These are phyloP conservation scores for Podaxis sp. DNA, from an alignment of 768 basidiomycete species.

Conservation along the genomic window DNA sequence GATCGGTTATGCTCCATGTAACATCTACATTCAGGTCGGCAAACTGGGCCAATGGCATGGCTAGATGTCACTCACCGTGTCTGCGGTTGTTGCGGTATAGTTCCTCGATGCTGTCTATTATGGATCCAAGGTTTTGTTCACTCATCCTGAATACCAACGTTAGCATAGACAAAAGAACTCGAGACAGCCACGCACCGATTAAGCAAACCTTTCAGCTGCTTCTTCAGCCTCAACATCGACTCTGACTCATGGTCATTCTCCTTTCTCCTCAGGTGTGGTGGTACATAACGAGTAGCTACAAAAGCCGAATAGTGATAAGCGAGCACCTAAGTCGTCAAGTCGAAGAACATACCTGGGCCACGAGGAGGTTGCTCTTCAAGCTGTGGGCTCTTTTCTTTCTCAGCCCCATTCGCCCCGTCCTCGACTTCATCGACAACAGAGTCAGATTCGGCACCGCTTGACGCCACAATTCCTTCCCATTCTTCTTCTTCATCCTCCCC, in stretches of 20 bases:
- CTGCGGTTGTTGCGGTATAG: slow-evolving; percentile 75
- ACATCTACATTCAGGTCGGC: slow-evolving; percentile 54
- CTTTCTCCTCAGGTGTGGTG: slow-evolving; percentile 68
- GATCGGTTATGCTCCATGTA: slow-evolving; percentile 69
- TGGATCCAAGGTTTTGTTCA: slow-evolving; percentile 82
- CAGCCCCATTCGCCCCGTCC: slow-evolving; percentile 18
- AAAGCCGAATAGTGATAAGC: background rate
- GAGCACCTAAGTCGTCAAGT: background rate
- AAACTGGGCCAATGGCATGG: background rate
- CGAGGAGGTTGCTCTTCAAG: background rate
- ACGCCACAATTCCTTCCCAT: slow-evolving; percentile 34
- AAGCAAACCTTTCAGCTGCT: slow-evolving; percentile 83
- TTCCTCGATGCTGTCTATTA: slow-evolving; percentile 72
- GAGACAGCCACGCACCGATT: slow-evolving; percentile 59
- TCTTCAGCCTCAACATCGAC: slow-evolving; percentile 54
- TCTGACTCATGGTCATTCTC: slow-evolving; percentile 32
- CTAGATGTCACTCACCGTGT: slow-evolving; percentile 54
- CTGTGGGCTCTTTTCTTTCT: slow-evolving; percentile 3
- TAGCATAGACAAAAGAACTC: background rate
- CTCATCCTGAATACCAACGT: slow-evolving; percentile 59
- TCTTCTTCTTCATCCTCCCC: slow-evolving; percentile 28
- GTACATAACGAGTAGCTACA: slow-evolving; percentile 62
- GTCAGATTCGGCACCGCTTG: background rate
- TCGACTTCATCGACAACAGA: slow-evolving; percentile 20
- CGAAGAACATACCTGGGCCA: slow-evolving; percentile 11